Evolutionary conservation across 441 rosid genomes (phyloP), one percentile per base, ranked within the genome.

Genomic region (Arabidopsis lyrata): DNA sequence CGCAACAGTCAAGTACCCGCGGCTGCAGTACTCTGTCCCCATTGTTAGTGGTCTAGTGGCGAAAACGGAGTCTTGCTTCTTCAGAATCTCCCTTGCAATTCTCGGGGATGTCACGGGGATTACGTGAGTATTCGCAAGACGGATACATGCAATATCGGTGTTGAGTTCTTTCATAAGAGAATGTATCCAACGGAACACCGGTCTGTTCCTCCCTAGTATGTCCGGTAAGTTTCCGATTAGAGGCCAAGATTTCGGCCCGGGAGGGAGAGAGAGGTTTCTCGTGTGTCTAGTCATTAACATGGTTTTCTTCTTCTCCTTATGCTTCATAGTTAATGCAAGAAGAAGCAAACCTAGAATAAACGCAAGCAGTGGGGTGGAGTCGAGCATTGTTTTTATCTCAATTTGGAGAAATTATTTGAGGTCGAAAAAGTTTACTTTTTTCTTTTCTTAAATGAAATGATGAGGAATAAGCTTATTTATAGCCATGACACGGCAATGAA

Each of bases 121-220:
- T 6, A 87, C 78, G 12, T 83, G 69, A 31, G 81, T 78, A 8
- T 71, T 81, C 0, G 84, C 85, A 0, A 87, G 52, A 12, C 74
- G 83, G 34, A 88, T 55, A 34, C 85, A 82, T 6, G 87, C 81
- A 50, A 83, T 88, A 24, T 77, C 84, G 2, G 87, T 78, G 34
- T 78, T 15, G 49, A 38, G 62, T 9, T 81, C 77, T 8, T 82
- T 38, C 94, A 86, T 89, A 36, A 72, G 11, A 10, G 53, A 9
- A 13, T 79, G 85, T 42, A 86, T 78, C 88, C 88, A 83, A 9
- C 82, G 71, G 35, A 73, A 81, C 15, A 73, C 60, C 1, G 87
- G 90, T 70, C 53, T 75, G 31, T 61, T 75, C 32, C 0, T 34
- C 55, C 68, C 0, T 0, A 78, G 13, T 67, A 85, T 81, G 8